Evolutionary conservation across 441 rosid genomes (phyloP).

Genomic region (Jatropha podagrica): DNA sequence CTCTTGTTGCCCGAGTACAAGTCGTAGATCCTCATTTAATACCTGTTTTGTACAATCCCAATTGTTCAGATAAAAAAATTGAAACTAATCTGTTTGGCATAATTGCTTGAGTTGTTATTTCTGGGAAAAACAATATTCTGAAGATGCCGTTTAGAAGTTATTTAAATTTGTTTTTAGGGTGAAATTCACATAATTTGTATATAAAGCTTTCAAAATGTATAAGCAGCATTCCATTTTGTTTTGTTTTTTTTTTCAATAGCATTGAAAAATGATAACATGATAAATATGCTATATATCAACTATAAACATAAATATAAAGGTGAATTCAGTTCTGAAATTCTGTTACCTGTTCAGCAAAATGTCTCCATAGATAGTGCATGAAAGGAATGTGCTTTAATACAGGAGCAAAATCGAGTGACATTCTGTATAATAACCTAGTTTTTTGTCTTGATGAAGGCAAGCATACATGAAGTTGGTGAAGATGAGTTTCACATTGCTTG

Average conservation of each 20-base stretch:
- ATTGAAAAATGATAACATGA: too few species aligned
- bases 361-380: slow-evolving; percentile 83
- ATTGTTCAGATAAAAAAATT: not conserved
- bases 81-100: not conserved
- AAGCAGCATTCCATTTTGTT: too few species aligned
- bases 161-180: too few species aligned
- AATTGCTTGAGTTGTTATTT: too few species aligned
- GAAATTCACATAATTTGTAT: too few species aligned
- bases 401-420: slow-evolving; percentile 93
- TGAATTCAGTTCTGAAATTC: too few species aligned
- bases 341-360: slow-evolving; percentile 88
- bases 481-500: slow-evolving; percentile 73
- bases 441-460: slow-evolving; percentile 80
- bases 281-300: not conserved
- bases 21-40: slow-evolving; percentile 82
- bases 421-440: slow-evolving; percentile 79
- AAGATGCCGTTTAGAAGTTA: too few species aligned
- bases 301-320: not conserved
- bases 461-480: slow-evolving; percentile 94
- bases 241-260: too few species aligned
- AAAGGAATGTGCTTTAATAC: slow-evolving; percentile 80
- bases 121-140: too few species aligned
- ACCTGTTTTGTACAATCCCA: slow-evolving; percentile 45
- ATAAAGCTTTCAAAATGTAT: too few species aligned
- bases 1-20: slow-evolving; percentile 87